These are phyloP conservation scores for Vinca major DNA, from an alignment of 305 asterid genomes.

Conservation along the genomic window DNA sequence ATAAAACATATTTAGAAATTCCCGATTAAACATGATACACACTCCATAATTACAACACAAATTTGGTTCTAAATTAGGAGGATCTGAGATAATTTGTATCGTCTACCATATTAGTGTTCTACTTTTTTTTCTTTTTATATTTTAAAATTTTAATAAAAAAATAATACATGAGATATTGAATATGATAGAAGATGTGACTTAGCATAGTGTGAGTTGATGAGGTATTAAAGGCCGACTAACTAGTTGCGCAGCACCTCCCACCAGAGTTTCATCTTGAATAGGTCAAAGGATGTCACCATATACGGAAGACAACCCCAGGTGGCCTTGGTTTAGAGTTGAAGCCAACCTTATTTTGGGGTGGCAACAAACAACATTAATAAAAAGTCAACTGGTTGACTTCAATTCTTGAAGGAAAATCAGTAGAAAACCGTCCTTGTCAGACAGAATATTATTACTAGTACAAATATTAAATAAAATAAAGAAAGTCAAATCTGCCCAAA, in stretches of 20 bases:
- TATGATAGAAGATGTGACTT: background rate
- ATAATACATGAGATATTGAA: too few species aligned
- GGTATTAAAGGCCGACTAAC: background rate
- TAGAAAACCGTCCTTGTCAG: constrained; percentile 18
- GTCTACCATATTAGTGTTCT: too few species aligned
- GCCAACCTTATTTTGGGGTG: background rate
- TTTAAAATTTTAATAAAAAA: too few species aligned
- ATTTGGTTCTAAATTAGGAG: too few species aligned
- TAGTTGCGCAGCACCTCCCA: constrained; percentile 10
- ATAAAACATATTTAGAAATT: too few species aligned
- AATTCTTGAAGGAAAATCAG: background rate
- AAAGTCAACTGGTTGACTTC: constrained; percentile 20
- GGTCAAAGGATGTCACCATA: constrained; percentile 5
- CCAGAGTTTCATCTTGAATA: background rate
- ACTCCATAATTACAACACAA: too few species aligned
- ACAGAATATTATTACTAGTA: background rate
- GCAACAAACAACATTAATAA: background rate
- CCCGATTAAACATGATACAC: too few species aligned
- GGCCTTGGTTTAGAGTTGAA: background rate
- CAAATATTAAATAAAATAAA: background rate
- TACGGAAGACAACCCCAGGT: constrained; percentile 2
- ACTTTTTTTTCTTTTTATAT: too few species aligned
- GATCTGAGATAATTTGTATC: too few species aligned
- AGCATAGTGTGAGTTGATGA: background rate
- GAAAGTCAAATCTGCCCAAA: background rate